Evolutionary conservation across 2,329 filamentous ascomycete genomes (phyloP), one percentile per base, ranked within the genome.

Genomic region (Fusarium avenaceum): DNA sequence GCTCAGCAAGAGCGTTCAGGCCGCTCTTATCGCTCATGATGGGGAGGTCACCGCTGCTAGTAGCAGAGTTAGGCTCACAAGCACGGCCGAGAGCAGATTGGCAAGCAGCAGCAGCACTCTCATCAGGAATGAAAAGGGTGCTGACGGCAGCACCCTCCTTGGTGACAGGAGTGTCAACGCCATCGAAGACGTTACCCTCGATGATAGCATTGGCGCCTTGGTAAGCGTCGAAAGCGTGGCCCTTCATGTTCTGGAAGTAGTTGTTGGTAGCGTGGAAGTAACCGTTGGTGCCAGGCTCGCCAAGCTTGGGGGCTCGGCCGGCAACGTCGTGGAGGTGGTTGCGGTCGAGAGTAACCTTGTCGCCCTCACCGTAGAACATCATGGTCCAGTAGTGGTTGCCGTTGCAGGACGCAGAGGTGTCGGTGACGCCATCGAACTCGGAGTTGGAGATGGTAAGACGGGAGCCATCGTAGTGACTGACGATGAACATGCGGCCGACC

Each of bases 201-300:
- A 76, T 57, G 7, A 76, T 66, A 1, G 71, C 69, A 1, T 57
- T 65, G 6, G 63, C 66, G 32, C 77, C 71, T 13, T 72, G 82
- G 69, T 85, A 78, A 57, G 78, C 86, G 77, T 89, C 86, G 15
- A 82, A 80, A 19, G 82, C 85, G 73, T 87, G 86, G 24, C 73
- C 74, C 26, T 72, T 62, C 67, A 75, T 75, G 54, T 72, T 73
- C 38, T 59, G 28, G 28, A 76, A 76, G 40, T 64, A 65, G 70
- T 76, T 75, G 70, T 76, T 76, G 65, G 59, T 55, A 15, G 70
- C 72, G 15, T 76, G 72, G 62, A 76, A 72, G 19, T 63, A 65
- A 9, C 65, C 66, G 24, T 49, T 69, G 39, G 57, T 62, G 0
- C 64, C 69, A 2, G 65, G 63, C 32, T 64, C 68, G 32, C 71